Conservation (phyloP, 2,329 filamentous ascomycete species). For the Huntiella abstrusa region DNA sequence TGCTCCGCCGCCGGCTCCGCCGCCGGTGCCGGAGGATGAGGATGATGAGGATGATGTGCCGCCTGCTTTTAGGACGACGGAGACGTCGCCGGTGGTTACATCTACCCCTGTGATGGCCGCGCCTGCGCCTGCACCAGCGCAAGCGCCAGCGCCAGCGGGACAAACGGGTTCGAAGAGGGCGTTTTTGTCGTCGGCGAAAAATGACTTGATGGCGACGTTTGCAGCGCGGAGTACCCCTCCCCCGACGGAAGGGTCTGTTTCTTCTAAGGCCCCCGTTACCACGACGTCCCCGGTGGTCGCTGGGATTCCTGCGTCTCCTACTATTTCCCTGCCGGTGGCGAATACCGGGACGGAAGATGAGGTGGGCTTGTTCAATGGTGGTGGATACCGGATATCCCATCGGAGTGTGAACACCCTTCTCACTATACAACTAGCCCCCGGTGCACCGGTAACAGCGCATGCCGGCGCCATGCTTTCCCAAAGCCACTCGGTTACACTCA, state of each 20-base stretch:
- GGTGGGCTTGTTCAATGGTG: constrained; percentile 91
- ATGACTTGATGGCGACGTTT: too few species aligned
- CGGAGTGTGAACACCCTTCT: constrained; percentile 78
- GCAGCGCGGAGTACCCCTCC: not conserved
- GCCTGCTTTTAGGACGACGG: too few species aligned
- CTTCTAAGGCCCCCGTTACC: not conserved
- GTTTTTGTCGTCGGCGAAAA: too few species aligned
- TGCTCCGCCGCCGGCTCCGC: constrained; percentile 13
- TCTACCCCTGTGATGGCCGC: constrained; percentile 9
- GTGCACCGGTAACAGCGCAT: constrained; percentile 63
- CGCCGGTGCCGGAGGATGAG: too few species aligned
- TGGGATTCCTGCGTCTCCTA: not conserved
- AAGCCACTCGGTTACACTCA: constrained; percentile 71
- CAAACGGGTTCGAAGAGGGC: too few species aligned
- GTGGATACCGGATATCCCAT: constrained; percentile 83
- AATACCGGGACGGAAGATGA: constrained; percentile 47
- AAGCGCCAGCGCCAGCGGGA: not conserved
- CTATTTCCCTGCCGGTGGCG: constrained; percentile 17
- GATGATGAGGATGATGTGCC: too few species aligned
- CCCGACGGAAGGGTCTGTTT: not conserved
- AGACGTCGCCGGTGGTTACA: not conserved
- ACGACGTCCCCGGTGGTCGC: not conserved
- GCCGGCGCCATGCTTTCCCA: constrained; percentile 90
- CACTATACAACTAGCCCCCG: constrained; percentile 75
- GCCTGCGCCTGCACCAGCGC: not conserved